phyloP scores from a whole-genome alignment of 495 filamentous ascomycete genomes.

The Hypomontagnella submonticulosa region DNA sequence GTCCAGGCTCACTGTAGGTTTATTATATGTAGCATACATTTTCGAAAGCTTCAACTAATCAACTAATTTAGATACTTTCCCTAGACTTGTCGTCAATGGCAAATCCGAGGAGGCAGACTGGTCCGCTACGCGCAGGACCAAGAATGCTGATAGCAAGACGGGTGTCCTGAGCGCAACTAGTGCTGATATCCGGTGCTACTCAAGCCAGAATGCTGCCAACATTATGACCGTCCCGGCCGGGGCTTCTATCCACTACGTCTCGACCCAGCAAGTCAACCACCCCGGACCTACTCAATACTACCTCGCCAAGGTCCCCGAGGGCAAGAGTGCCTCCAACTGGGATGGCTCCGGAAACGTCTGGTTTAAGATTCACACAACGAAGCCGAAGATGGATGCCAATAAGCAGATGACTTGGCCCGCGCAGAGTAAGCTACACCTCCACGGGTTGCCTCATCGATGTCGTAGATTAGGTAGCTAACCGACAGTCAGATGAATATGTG shows the following conservation, averaged over 20 bases:
- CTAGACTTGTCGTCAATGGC: slow-evolving; percentile 54
- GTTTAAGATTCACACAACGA: slow-evolving; percentile 64
- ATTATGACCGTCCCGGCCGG: slow-evolving; percentile 56
- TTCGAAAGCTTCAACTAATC: slow-evolving; percentile 10
- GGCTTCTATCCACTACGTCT: slow-evolving; percentile 57
- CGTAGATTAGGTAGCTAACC: neutral
- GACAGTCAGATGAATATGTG: slow-evolving; percentile 47
- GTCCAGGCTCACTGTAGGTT: slow-evolving; percentile 52
- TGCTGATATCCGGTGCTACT: slow-evolving; percentile 61
- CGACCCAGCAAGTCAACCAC: slow-evolving; percentile 59
- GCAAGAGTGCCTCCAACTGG: slow-evolving; percentile 55
- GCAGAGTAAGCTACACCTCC: slow-evolving; percentile 47
- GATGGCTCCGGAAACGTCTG: slow-evolving; percentile 60
- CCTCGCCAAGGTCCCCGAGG: slow-evolving; percentile 60
- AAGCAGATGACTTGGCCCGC: slow-evolving; percentile 54
- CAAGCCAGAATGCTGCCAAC: slow-evolving; percentile 51
- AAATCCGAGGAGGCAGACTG: slow-evolving; percentile 53
- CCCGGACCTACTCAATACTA: slow-evolving; percentile 60
- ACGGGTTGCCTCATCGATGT: neutral
- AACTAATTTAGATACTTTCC: slow-evolving; percentile 50
- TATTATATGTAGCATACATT: neutral
- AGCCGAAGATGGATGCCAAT: slow-evolving; percentile 52
- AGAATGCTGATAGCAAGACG: slow-evolving; percentile 53
- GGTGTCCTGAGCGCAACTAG: slow-evolving; percentile 55
- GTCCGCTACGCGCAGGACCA: slow-evolving; percentile 56